phyloP scores from a whole-genome alignment of 345 rosid species.

The Eucalyptus pauciflora region DNA sequence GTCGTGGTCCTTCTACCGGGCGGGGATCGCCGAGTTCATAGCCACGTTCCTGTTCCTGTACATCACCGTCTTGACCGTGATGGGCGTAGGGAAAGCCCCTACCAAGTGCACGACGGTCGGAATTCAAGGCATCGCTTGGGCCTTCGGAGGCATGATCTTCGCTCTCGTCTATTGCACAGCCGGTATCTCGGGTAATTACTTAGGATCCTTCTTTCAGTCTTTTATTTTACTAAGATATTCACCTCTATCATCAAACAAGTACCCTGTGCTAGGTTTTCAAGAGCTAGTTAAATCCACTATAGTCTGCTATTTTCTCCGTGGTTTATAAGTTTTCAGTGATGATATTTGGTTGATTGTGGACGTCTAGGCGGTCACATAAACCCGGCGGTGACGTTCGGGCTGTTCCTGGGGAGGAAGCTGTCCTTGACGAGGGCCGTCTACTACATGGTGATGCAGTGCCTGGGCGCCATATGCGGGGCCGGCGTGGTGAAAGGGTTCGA shows the following conservation, averaged over 20 bases:
- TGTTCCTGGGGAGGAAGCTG: slow-evolving; percentile 38
- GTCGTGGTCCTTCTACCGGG: slow-evolving; percentile 45
- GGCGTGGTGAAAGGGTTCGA: slow-evolving; percentile 43
- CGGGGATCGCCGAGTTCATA: slow-evolving; percentile 43
- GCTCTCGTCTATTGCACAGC: slow-evolving; percentile 56
- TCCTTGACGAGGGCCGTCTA: slow-evolving; percentile 32
- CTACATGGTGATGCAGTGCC: slow-evolving; percentile 47
- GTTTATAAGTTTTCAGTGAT: not conserved
- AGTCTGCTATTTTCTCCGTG: not conserved
- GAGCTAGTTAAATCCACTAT: not conserved
- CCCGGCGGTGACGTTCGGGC: slow-evolving; percentile 14
- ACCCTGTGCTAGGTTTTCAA: not conserved
- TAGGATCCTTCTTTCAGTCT: not conserved
- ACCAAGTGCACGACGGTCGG: slow-evolving; percentile 35
- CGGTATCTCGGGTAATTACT: slow-evolving; percentile 29
- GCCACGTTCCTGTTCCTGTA: slow-evolving; percentile 41
- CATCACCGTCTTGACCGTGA: slow-evolving; percentile 35
- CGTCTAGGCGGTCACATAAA: slow-evolving; percentile 33
- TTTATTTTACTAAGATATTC: not conserved
- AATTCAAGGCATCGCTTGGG: slow-evolving; percentile 57
- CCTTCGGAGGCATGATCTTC: slow-evolving; percentile 60
- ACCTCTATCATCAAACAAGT: not conserved
- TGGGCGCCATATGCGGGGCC: slow-evolving; percentile 46
- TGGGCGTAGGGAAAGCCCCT: slow-evolving; percentile 20
- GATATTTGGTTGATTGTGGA: not conserved